phyloP scores from a whole-genome alignment of 768 basidiomycete species.

The Agaricus subrufescens region DNA sequence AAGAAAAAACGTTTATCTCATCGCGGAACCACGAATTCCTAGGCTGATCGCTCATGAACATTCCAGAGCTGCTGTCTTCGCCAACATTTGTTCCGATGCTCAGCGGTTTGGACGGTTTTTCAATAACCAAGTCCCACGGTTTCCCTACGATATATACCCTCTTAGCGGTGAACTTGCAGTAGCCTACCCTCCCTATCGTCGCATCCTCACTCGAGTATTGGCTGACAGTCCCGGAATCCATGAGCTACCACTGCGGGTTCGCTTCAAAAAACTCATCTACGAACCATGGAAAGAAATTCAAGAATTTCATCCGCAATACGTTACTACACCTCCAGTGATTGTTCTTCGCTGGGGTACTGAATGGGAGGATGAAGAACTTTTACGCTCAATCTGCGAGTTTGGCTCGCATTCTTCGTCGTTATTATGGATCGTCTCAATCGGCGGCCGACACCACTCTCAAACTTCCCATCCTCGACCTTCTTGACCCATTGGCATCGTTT shows the following conservation, averaged over 20 bases:
- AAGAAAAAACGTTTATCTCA: neutral
- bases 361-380: neutral
- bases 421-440: neutral
- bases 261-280: conserved; percentile 19
- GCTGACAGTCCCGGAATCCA: conserved; percentile 16
- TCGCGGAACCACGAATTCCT: neutral
- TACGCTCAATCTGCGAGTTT: neutral
- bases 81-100: neutral
- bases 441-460: too few relatives aligned
- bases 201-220: conserved; percentile 14
- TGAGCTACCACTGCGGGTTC: conserved; percentile 12
- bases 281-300: conserved; percentile 13
- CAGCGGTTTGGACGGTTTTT: neutral
- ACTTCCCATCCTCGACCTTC: neutral
- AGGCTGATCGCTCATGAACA: neutral
- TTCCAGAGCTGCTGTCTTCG: neutral
- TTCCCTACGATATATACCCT: conserved; percentile 13
- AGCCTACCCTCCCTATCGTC: conserved; percentile 11
- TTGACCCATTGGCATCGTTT: neutral
- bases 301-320: conserved; percentile 3
- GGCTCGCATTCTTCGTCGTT: neutral
- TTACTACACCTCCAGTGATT: neutral
- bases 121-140: neutral
- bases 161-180: conserved; percentile 11
- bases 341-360: neutral